Percentiles rank a stretch among this genome's conserved stretches.
Conservation (phyloP, 108 stramenopile species). For the Fistulifera solaris region DNA sequence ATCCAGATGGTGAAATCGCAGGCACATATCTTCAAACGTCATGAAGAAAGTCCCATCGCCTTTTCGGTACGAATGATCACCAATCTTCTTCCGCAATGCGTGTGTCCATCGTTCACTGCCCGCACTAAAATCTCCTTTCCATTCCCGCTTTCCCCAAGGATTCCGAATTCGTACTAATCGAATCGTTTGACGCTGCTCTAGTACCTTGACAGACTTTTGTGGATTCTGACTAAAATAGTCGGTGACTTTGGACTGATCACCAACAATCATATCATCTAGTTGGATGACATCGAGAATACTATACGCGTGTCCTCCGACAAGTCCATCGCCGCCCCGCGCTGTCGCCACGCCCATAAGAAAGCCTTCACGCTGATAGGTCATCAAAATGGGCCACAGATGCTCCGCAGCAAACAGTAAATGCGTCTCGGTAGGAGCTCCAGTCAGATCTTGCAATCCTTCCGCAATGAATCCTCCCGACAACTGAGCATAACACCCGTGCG, state of each 20-base stretch:
- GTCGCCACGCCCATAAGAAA: slow-evolving; percentile 81
- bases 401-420: slow-evolving; percentile 26
- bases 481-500: slow-evolving; percentile 69
- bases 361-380: slow-evolving; percentile 28
- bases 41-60: slow-evolving; percentile 34
- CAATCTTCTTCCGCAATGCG: slow-evolving; percentile 19
- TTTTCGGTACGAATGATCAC: slow-evolving; percentile 15
- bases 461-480: slow-evolving; percentile 77
- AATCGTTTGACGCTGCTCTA: slow-evolving; percentile 21
- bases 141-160: slow-evolving; percentile 71
- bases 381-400: slow-evolving; percentile 48
- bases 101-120: slow-evolving; percentile 23
- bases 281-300: slow-evolving; percentile 84
- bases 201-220: slow-evolving; percentile 32
- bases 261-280: slow-evolving; percentile 41
- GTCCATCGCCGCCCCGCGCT: slow-evolving; percentile 39
- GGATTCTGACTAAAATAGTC: slow-evolving; percentile 53
- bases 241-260: slow-evolving; percentile 21
- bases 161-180: slow-evolving; percentile 74
- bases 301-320: slow-evolving; percentile 92
- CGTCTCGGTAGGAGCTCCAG: slow-evolving; percentile 54
- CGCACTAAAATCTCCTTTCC: slow-evolving; percentile 58
- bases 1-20: slow-evolving; percentile 29
- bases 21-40: slow-evolving; percentile 23
- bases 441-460: slow-evolving; percentile 80